Evolutionary conservation across 352 stramenopile genomes (phyloP), one percentile per base, ranked within the genome.

Genomic region (Phytopythium mirpurense): DNA sequence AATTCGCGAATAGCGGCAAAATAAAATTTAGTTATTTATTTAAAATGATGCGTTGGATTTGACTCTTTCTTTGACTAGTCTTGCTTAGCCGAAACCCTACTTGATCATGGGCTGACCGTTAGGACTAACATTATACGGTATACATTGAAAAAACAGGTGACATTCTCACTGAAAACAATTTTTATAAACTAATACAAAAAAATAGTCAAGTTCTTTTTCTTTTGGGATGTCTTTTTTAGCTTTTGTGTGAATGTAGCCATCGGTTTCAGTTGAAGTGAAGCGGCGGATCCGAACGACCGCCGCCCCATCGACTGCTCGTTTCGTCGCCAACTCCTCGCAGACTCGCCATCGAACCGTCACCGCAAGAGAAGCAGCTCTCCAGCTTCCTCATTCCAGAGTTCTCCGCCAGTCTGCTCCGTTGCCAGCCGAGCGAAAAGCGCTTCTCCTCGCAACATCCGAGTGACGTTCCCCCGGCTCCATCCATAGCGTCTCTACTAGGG

Each of bases 181-280:
- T n/a, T n/a, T 23, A 18, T 29, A 46, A n/a, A 4, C 2, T 0
- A 0, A 26, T 50, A 50, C 43, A 50, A 50, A 50, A 24, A 21
- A 2, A 12, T 6, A 36, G 43, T 23, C 16, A 12, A 6, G 9
- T 50, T 50, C 43, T 50, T 50, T 50, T 48, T 35, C 27, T 5
- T 37, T 32, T 32, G 29, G n/a, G n/a, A n/a, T n/a, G n/a, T n/a
- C n/a, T n/a, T n/a, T n/a, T n/a, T n/a, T n/a, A n/a, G n/a, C n/a
- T n/a, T n/a, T n/a, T n/a, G n/a, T n/a, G n/a, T n/a, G n/a, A n/a
- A 59, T 65, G 35, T 43, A 55, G 49, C 49, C 49, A 55, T 55
- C 49, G 18, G 49, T 55, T 55, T 34, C 41, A 6, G 41, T 47
- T 47, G 41, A 47, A 47, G 41, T 47, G 41, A 47, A 47, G 21